Conservation (phyloP, 768 basidiomycete species). For the Termitomyces sp. region DNA sequence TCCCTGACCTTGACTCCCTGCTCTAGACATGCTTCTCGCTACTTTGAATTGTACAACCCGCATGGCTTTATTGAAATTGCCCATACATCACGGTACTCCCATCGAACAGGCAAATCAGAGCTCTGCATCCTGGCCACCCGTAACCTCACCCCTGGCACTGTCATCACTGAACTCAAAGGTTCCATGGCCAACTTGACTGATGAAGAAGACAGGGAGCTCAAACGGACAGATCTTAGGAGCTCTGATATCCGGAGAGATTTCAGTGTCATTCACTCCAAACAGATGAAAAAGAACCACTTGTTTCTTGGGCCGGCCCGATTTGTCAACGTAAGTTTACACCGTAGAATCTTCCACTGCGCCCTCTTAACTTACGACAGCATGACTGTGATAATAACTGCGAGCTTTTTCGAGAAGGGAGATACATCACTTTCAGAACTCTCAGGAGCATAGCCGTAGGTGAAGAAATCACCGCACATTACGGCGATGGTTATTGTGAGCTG, state of each 20-base stretch:
- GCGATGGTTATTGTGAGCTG: slow-evolving; percentile 84
- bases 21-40: slow-evolving; percentile 79
- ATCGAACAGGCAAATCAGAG: slow-evolving; percentile 86
- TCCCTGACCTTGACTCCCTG: slow-evolving; percentile 20
- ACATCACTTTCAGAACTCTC: slow-evolving; percentile 85
- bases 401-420: slow-evolving; percentile 82
- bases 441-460: slow-evolving; percentile 76
- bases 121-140: slow-evolving; percentile 85
- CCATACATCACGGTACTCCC: slow-evolving; percentile 84
- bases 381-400: slow-evolving; percentile 90
- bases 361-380: slow-evolving; percentile 51
- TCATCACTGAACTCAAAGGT: slow-evolving; percentile 84
- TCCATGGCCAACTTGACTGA: slow-evolving; percentile 88
- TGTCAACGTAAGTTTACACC: slow-evolving; percentile 68
- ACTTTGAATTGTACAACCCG: slow-evolving; percentile 85
- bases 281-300: slow-evolving; percentile 89
- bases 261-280: slow-evolving; percentile 88
- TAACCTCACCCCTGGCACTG: slow-evolving; percentile 59
- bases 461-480: slow-evolving; percentile 88
- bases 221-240: slow-evolving; percentile 74
- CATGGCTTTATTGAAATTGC: slow-evolving; percentile 84
- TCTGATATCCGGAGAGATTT: slow-evolving; percentile 82
- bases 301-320: slow-evolving; percentile 91
- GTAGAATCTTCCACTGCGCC: slow-evolving; percentile 20
- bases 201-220: slow-evolving; percentile 83